phyloP scores from a whole-genome alignment of 139 green algal genomes.

The Asterochloris sp. region DNA sequence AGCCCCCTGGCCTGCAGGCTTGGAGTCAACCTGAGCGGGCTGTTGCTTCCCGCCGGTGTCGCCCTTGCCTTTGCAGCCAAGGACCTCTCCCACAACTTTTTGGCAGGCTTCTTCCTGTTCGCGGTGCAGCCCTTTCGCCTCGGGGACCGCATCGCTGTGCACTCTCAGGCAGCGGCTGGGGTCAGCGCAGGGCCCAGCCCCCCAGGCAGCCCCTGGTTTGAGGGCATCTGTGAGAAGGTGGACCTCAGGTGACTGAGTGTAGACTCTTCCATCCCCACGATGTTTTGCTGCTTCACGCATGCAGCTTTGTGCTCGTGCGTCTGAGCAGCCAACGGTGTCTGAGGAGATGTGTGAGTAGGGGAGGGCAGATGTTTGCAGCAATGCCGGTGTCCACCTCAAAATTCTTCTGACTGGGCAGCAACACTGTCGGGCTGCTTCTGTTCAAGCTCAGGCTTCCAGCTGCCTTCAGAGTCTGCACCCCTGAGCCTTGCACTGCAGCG shows the following conservation, averaged over 20 bases:
- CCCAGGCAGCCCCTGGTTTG: slow-evolving; percentile 49
- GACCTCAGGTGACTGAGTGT: slow-evolving; percentile 46
- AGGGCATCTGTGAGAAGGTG: slow-evolving; percentile 64
- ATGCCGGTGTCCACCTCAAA: too few relatives aligned
- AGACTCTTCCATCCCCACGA: not conserved
- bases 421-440: too few relatives aligned
- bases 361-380: too few relatives aligned
- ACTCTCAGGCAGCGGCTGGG: slow-evolving; percentile 16
- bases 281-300: not conserved
- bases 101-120: slow-evolving; percentile 69
- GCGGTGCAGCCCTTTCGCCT: slow-evolving; percentile 58
- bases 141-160: slow-evolving; percentile 60
- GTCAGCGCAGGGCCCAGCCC: slow-evolving; percentile 1
- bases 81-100: slow-evolving; percentile 65
- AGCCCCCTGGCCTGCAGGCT: not conserved
- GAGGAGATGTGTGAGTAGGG: too few relatives aligned
- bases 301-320: not conserved
- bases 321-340: not conserved
- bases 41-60: slow-evolving; percentile 65
- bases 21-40: slow-evolving; percentile 34
- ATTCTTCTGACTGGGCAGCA: too few relatives aligned
- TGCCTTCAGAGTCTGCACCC: too few relatives aligned
- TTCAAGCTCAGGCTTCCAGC: too few relatives aligned
- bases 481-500: too few relatives aligned
- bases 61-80: slow-evolving; percentile 60